Conservation (phyloP, 2,329 filamentous ascomycete genomes). For the Phialophora chinensis region DNA sequence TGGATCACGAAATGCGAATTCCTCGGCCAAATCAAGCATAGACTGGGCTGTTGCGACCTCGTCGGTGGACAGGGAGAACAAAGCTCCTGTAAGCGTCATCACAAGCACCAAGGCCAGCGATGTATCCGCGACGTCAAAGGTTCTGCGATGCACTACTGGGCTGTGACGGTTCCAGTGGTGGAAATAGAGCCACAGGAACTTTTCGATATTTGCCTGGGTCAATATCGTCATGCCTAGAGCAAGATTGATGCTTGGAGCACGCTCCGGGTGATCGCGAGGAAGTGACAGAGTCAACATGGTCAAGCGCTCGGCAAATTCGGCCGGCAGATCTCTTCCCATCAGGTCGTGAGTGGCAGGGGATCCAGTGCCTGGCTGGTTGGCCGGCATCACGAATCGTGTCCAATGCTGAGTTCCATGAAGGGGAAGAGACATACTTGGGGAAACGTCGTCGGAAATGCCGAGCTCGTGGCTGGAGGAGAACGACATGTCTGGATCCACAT, state of each 20-base stretch:
- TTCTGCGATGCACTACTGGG: slow-evolving; percentile 11
- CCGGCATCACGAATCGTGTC: background rate
- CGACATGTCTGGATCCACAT: too few relatives aligned
- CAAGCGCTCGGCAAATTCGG: slow-evolving; percentile 4
- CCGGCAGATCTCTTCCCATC: background rate
- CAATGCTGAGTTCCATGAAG: too few relatives aligned
- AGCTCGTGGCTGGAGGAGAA: too few relatives aligned
- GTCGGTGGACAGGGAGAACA: background rate
- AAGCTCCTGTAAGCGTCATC: slow-evolving; percentile 1
- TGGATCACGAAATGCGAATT: slow-evolving; percentile 8
- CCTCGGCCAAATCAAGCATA: slow-evolving; percentile 20
- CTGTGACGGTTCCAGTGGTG: slow-evolving; percentile 23
- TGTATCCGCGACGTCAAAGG: slow-evolving; percentile 8
- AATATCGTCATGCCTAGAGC: slow-evolving; percentile 13
- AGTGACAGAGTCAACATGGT: slow-evolving; percentile 10
- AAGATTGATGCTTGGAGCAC: slow-evolving; percentile 16
- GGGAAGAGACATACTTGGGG: too few relatives aligned
- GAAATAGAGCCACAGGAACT: slow-evolving; percentile 19
- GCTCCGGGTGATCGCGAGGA: slow-evolving; percentile 13
- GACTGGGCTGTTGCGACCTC: background rate
- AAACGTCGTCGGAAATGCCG: too few relatives aligned
- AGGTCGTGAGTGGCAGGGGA: background rate
- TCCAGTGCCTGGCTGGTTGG: background rate
- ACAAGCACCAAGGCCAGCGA: background rate
- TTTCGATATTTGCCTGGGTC: slow-evolving; percentile 2